Percentiles rank a stretch among this genome's conserved stretches.
Evolutionary conservation across 805 yeast genomes (phyloP).

Genomic region (Hagleromyces aurorensis): DNA sequence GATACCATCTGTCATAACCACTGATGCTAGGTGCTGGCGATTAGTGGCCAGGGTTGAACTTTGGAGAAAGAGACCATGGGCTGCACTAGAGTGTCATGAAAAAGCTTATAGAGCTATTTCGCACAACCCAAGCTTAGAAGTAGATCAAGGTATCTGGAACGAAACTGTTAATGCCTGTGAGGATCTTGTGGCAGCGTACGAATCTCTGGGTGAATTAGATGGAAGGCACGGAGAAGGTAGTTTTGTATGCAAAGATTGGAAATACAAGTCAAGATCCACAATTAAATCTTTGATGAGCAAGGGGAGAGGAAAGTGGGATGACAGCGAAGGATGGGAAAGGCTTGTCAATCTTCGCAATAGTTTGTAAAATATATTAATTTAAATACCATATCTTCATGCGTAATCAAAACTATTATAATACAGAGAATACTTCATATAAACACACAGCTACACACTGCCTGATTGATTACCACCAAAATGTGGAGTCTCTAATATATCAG

Average conservation of each 20-base stretch:
- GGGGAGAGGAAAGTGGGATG: constrained; percentile 77
- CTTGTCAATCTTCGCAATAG: constrained; percentile 40
- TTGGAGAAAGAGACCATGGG: constrained; percentile 87
- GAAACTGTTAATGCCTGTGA: constrained; percentile 71
- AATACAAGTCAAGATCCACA: constrained; percentile 66
- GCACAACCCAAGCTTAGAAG: constrained; percentile 55
- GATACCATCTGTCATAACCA: constrained; percentile 63
- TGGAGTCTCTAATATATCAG: too few species aligned
- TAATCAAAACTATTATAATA: too few species aligned
- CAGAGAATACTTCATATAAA: too few species aligned
- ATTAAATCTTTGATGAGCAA: constrained; percentile 70
- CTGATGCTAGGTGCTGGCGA: constrained; percentile 61
- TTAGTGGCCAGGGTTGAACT: constrained; percentile 75
- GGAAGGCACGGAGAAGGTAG: constrained; percentile 76
- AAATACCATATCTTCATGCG: too few species aligned
- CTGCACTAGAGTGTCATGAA: constrained; percentile 75
- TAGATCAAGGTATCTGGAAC: constrained; percentile 59
- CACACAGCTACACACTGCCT: too few species aligned
- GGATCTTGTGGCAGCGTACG: constrained; percentile 80
- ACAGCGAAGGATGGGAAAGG: constrained; percentile 65
- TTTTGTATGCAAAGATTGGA: constrained; percentile 89
- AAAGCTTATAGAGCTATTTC: constrained; percentile 73
- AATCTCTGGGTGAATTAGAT: constrained; percentile 74
- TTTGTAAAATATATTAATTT: too few species aligned
- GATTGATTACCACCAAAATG: too few species aligned